Base-by-base conservation (phyloP, 352 stramenopile genomes). In the Nothophytophthora sp. region DNA sequence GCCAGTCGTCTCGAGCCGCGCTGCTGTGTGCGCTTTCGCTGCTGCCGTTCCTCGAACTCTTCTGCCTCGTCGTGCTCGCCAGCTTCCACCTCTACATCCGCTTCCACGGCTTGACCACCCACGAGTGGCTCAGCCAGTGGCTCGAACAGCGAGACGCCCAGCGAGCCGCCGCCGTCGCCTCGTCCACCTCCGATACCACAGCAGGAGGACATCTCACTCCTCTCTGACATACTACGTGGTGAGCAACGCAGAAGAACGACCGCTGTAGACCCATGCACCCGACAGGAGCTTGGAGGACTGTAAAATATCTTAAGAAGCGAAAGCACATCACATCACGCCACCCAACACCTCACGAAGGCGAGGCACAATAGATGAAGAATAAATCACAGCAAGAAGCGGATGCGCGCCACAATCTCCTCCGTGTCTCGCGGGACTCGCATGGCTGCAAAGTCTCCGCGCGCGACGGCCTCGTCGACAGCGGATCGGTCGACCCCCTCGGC, bases 1-100 rank as follows among this genome's bases (percentile, higher is more conserved):
- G 25, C 5, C 46, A 34, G 2, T 48, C 52, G 2, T 15, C 51
- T 18, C 43, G 68, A 20, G 46, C 73, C 13, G 36, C 30, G 3
- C n/a, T 56, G 15, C 50, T 88, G 29, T 63, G 50, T 10, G 33
- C 65, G 3, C 38, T 83, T 7, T 78, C 81, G 12, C 30, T 76
- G 18, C 43, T 82, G 35, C 74, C 81, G 23, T 41, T 76, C 32
- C 53, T 88, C 9, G 69, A 88, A 38, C 59, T 92, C 15, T 25
- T 88, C 9, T 85, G 63, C 27, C 70, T 90, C 45, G 29, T 88
- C 16, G 61, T 85, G 20, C 67, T 90, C 22, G 74, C 63, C 33
- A 38, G 28, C 25, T 92, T 92, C 47, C 78, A 92, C 53, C 29
- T 75, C n/a, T 90, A 86, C 47, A 63, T 92, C 22, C 72, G 55